Evolutionary conservation across 2,329 filamentous ascomycete genomes (phyloP), one percentile per base, ranked within the genome.

Genomic region (Colletotrichum orbiculare): DNA sequence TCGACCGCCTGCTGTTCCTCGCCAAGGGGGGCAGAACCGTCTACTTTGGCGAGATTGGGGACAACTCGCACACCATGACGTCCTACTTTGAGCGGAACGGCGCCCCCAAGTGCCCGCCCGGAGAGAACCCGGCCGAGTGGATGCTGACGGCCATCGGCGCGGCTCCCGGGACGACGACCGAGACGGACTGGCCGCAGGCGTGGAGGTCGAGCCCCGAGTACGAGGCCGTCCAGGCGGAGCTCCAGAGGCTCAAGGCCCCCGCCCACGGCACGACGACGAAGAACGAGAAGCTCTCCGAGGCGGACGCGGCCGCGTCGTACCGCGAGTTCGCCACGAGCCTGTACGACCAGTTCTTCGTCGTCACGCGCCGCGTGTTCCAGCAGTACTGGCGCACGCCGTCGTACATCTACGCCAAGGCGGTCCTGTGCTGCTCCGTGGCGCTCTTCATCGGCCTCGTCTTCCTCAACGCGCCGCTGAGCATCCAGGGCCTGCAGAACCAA

Each of bases 371-470:
- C 66, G 87, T 92, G 11, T 93, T 92, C 76, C 83, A 91, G 71
- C 91, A 94, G 74, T 92, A 92, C 80, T 94, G 91, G 91, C 86
- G 91, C 55, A 91, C 85, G 1, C 91, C 91, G 0, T 82, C 85
- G 2, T 94, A 94, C 77, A 89, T 94, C 71, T 93, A 91, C 78
- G 86, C 88, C 58, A 94, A 94, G 77, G 71, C 84, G 1, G 75
- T 83, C 1, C 84, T 92, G 25, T 87, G 85, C 67, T 62, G 58
- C 15, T 57, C 62, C 15, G 58, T 62, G 12, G 58, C 62, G 12
- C 79, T 91, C 8, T 91, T 90, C 73, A 87, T 91, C 69, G 89
- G 88, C 13, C 87, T 89, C 71, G 87, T 85, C 2, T 89, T 90
- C 73, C 87, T 82, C 77, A 81, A 85, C 42, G 82, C 86, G 10